Base-by-base conservation (phyloP, 2,329 filamentous ascomycete species). In the Penicillium sp. region DNA sequence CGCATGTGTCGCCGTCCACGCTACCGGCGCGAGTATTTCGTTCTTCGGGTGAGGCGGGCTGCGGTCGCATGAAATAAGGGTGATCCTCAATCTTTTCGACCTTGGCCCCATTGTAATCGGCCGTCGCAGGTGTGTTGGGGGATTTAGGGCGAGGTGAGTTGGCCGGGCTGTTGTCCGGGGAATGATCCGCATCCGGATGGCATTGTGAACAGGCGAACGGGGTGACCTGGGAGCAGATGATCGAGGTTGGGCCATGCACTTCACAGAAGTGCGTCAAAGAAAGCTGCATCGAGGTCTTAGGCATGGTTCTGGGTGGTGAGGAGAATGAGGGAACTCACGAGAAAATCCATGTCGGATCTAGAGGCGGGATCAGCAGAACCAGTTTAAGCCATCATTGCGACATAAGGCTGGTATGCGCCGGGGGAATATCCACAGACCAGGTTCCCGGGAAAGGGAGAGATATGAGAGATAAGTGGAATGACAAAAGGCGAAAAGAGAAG, bases 181-280 rank as follows among this genome's bases (percentile, higher is more conserved):
- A 68, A 64, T 69, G 50, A 54, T 74, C 69, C 67, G 72, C 47
- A 42, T 77, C 73, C 45, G 75, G 74, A 52, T 76, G 78, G 69
- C 83, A 86, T 67, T 82, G 78, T 47, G 75, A 70, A 67, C 83
- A 86, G 55, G 81, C 76, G 56, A 83, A 76, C 14, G 82, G 82
- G 49, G 82, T 75, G 62, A 84, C 80, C 70, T 85, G 83, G 57
- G 83, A 85, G 72, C 83, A 85, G 62, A 86, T 82, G 71, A 85
- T 84, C 55, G 82, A 85, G 52, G 83, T 86, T 19, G 83, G 83
- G 70, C 83, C 83, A 79, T 86, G 83, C 72, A 83, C 77, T 75
- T 86, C 83, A 74, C 83, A 86, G 71, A 86, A 86, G 75, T 86
- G 83, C 62, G 83, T 84, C 62, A 86, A 79, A 67, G 83, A 85